phyloP scores from a whole-genome alignment of 164 flowering plant genomes.

The Kingdonia uniflora region DNA sequence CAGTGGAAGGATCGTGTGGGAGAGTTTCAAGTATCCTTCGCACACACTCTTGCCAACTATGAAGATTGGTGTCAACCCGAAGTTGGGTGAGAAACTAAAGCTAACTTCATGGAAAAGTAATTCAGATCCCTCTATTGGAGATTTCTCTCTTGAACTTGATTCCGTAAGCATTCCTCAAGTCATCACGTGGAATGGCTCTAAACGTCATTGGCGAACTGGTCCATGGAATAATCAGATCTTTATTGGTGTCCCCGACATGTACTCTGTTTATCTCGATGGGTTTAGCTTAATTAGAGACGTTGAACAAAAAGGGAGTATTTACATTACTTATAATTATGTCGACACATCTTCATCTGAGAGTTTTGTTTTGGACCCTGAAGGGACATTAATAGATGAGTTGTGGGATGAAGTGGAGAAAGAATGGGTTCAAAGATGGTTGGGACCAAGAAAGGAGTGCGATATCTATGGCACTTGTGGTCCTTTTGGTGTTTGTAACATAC shows the following conservation, averaged over 20 bases:
- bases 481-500: not conserved
- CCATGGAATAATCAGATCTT: conserved; percentile 12
- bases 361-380: conserved; percentile 1
- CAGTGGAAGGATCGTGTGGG: conserved; percentile 7
- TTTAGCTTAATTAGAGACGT: conserved; percentile 3
- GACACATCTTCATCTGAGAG: conserved; percentile 6
- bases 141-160: conserved; percentile 14
- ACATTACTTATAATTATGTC: not conserved
- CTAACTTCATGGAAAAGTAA: conserved; percentile 35
- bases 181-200: conserved; percentile 11
- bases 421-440: not conserved
- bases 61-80: conserved; percentile 28
- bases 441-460: not conserved
- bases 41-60: not conserved
- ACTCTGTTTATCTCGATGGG: not conserved
- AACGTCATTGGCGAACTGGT: conserved; percentile 11
- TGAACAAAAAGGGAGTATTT: conserved; percentile 6
- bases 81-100: conserved; percentile 22
- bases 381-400: not conserved
- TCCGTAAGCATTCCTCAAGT: conserved; percentile 19
- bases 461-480: conserved; percentile 1
- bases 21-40: conserved; percentile 4
- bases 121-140: conserved; percentile 34
- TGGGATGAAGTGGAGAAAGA: conserved; percentile 5
- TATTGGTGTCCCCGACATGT: conserved; percentile 18